Base-by-base conservation (phyloP, 371 early-diverging fungal species). In the Circinella minor region DNA sequence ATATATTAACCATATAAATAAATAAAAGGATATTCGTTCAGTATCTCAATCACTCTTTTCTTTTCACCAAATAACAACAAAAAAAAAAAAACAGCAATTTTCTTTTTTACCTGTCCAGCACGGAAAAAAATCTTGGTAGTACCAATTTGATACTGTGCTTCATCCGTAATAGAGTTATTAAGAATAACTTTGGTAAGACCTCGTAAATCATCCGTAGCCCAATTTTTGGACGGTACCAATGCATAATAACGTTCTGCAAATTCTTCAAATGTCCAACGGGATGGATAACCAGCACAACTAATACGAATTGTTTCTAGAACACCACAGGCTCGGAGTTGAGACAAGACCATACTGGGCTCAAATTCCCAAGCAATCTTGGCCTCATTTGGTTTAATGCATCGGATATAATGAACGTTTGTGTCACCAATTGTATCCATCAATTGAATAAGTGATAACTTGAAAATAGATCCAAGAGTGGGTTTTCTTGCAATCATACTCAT, bases 251-350 rank as follows among this genome's bases (percentile, higher is more conserved):
- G 92, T 68, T 94, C 92, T 38, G 92, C 93, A 77, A 99, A 99
- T 73, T 99, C 99, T 63, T 87, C 86, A 81, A 94, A 97, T n/a
- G 90, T 88, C 87, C 96, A 91, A 37, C 99, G 89, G 4, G 94
- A 90, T 14, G 99, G 99, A 80, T 98, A 99, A n/a, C 99, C 99
- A 38, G 95, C 96, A 77, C 98, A 95, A 77, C 94, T 93, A 79
- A 99, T 99, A 49, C 98, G 92, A 73, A 99, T 99, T 5, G 99
- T 99, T 83, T 99, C 99, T 34, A 99, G 79, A 15, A 99, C 99
- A 89, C 99, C 99, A 86, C 99, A 99, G 36, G 99, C 99, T 63
- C 97, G 91, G 55, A 99, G 79, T 81, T 99, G 99, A 36, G 93
- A 82, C 3, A 99, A 85, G 8, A 99, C 98, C 91, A 97, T 92